phyloP scores from a whole-genome alignment of 257 asterid species.

The Nicotiana tomentosiformis region DNA sequence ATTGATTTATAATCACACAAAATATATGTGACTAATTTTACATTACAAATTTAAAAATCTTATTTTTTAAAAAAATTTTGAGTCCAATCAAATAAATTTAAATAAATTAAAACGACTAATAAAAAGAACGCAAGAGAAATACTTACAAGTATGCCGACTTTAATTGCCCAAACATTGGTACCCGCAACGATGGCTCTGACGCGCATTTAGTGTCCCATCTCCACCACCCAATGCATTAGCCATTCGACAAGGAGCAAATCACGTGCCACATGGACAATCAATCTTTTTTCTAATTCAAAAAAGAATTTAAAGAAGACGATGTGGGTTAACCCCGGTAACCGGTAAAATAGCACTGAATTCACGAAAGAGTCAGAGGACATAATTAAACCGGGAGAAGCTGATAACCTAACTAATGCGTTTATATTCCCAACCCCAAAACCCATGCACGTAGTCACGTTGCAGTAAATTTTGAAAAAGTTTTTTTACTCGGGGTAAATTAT shows the following conservation, averaged over 20 bases:
- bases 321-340: conserved; percentile 1
- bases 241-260: conserved; percentile 20
- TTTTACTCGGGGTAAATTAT: conserved; percentile 16
- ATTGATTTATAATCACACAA: too few relatives aligned
- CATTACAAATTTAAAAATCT: too few relatives aligned
- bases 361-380: conserved; percentile 6
- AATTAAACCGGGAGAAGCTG: conserved; percentile 31
- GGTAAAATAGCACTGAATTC: conserved; percentile 11
- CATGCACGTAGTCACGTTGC: not conserved
- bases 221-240: conserved; percentile 8
- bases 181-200: conserved; percentile 43
- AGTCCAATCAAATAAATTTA: too few relatives aligned
- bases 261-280: conserved; percentile 33
- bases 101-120: not conserved
- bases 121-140: not conserved
- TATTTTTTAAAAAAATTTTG: too few relatives aligned
- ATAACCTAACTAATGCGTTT: not conserved
- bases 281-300: not conserved
- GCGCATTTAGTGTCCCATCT: conserved; percentile 37
- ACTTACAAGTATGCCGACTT: not conserved
- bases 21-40: too few relatives aligned
- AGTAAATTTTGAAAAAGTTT: not conserved
- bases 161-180: conserved; percentile 23
- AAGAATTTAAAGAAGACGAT: not conserved
- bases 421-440: not conserved